phyloP scores from a whole-genome alignment of 495 filamentous ascomycete species.

The Aspergillus nanangensis region DNA sequence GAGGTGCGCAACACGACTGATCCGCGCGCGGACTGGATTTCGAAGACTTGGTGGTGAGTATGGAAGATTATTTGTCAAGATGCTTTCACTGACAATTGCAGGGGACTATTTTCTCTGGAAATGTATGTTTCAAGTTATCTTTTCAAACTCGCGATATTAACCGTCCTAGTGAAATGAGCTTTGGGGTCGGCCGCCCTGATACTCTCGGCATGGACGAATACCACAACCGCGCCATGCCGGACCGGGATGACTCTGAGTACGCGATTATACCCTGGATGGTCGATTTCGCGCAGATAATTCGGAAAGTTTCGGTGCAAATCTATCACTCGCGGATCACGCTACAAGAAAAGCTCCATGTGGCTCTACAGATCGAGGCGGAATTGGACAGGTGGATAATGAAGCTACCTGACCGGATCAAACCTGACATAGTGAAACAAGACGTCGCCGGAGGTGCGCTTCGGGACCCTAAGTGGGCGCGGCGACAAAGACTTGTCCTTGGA shows the following conservation, averaged over 20 bases:
- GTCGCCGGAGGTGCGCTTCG: constrained; percentile 22
- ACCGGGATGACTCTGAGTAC: constrained; percentile 33
- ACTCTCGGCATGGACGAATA: constrained; percentile 42
- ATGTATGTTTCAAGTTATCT: no score
- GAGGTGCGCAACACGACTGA: constrained; percentile 30
- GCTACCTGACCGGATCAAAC: constrained; percentile 30
- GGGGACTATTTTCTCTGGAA: constrained; percentile 39
- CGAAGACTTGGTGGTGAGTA: constrained; percentile 41
- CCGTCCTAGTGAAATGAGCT: constrained; percentile 33
- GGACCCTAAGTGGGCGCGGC: constrained; percentile 38
- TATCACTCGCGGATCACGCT: constrained; percentile 37
- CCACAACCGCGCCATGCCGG: constrained; percentile 35
- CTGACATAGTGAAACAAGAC: constrained; percentile 22
- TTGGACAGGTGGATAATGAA: constrained; percentile 33
- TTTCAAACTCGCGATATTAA: constrained; percentile 2
- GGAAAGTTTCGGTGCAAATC: constrained; percentile 38
- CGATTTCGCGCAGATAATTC: constrained; percentile 36
- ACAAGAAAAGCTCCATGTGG: constrained; percentile 33
- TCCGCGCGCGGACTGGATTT: constrained; percentile 35
- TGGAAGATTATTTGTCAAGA: not conserved
- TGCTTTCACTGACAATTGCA: constrained; percentile 6
- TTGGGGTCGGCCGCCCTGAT: constrained; percentile 37
- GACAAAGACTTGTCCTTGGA: constrained; percentile 32
- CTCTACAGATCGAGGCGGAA: constrained; percentile 33
- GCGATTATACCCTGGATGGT: constrained; percentile 42